Percentiles rank a stretch among this genome's conserved stretches.
These are phyloP conservation scores for Athelia psychrophila DNA, from an alignment of 1,284 basidiomycete species.

Conservation along the genomic window DNA sequence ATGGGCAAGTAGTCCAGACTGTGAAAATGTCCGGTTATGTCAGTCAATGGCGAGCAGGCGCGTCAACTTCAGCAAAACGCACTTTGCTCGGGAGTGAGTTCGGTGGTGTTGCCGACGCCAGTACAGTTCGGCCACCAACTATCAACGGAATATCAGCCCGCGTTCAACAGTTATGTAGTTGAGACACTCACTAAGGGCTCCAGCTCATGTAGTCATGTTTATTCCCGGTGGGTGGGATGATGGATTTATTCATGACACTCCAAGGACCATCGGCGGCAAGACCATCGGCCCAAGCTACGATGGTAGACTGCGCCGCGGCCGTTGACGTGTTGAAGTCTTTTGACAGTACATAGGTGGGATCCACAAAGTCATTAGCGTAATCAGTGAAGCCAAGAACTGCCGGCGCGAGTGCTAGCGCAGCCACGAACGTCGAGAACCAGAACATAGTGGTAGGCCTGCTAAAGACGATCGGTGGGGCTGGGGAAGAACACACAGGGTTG, in stretches of 20 bases:
- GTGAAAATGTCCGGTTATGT: constrained; percentile 4
- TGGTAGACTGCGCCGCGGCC: constrained; percentile 37
- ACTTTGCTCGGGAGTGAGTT: constrained; percentile 43
- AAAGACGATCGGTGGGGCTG: background rate
- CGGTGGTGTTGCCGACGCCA: constrained; percentile 41
- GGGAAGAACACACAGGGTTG: background rate
- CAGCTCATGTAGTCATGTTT: constrained; percentile 54
- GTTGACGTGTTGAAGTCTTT: constrained; percentile 39
- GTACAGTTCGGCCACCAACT: constrained; percentile 64
- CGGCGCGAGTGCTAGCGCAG: background rate
- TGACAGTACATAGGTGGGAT: constrained; percentile 44
- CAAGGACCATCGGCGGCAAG: constrained; percentile 47
- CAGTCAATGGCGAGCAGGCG: background rate
- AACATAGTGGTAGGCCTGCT: no score
- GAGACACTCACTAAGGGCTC: constrained; percentile 39
- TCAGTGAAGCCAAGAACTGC: constrained; percentile 20
- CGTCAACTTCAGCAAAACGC: constrained; percentile 8
- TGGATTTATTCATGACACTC: constrained; percentile 46
- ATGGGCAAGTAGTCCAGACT: constrained; percentile 23
- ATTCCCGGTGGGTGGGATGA: constrained; percentile 39
- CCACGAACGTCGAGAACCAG: background rate
- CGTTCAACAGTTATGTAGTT: no score
- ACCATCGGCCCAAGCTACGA: constrained; percentile 41
- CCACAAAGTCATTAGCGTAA: constrained; percentile 54
- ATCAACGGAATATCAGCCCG: background rate